Base-by-base conservation (phyloP, 2,329 filamentous ascomycete genomes). In the Stachybotrys echinatus region DNA sequence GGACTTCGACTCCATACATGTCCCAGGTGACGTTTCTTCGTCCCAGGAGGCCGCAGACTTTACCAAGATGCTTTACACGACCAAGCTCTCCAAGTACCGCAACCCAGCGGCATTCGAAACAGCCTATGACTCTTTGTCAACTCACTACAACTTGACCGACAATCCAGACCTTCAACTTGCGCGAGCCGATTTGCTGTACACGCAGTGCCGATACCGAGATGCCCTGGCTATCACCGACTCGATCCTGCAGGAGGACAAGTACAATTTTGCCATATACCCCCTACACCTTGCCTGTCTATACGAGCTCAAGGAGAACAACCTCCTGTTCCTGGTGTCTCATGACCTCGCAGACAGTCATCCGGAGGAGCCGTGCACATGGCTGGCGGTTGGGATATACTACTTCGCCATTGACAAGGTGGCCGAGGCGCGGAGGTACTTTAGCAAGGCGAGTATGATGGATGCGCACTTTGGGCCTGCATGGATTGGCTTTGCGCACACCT, bases 401-500 rank as follows among this genome's bases (percentile, higher is more conserved):
- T 85, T 97, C 55, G 79, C 87, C 17, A 96, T 92, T 48, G 83
- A 84, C 58, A 92, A 91, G 61, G 90, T 99, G 51, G 88, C 94
- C 4, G 94, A 99, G 70, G 92, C 95, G 10, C 84, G 94, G 12
- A 84, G 92, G 38, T 99, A 94, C 74, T 99, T 99, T 68, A 95
- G 89, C 62, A 99, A 99, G 70, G 89, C 95, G 5, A 95, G 89
- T 56, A 88, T 97, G 75, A 92, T 99, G 85, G 92, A 99, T 63
- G 89, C 92, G 6, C 92, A 97, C 71, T 99, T 96, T 61, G 92
- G 92, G 0, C 89, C 94, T 1, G 94, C 94, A 3, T 99, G 94
- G 94, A 97, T 99, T 56, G 94, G 95, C 2, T 99, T 99, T 64
- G 94, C 94, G 1, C 95, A 99, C 67, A 99, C 94, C 0, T 99